Conservation (phyloP, 164 flowering plant genomes). For the Stephania cephalantha region DNA sequence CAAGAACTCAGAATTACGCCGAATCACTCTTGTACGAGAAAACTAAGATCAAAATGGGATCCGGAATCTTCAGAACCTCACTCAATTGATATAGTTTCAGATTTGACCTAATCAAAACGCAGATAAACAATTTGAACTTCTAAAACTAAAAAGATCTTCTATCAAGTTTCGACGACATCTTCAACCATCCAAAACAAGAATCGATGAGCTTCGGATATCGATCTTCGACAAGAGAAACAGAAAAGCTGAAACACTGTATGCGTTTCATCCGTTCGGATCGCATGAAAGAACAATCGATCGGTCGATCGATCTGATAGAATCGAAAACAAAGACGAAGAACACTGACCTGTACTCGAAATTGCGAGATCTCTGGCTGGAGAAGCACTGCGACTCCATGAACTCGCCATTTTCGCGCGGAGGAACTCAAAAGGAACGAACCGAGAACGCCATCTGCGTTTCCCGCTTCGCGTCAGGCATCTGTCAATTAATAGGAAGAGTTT, state of each 20-base stretch:
- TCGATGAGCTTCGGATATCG: background rate
- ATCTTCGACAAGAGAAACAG: background rate
- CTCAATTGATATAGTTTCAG: background rate
- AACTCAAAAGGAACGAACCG: background rate
- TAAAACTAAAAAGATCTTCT: background rate
- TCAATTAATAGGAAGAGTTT: background rate
- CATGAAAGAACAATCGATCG: background rate
- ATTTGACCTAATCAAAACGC: background rate
- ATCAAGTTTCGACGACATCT: background rate
- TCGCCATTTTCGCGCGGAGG: background rate
- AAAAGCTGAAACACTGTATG: background rate
- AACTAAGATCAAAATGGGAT: background rate
- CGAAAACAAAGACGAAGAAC: background rate
- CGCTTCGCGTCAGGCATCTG: background rate
- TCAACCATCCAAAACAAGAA: background rate
- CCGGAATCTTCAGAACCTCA: background rate
- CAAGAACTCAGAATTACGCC: too few species aligned
- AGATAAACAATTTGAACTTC: background rate
- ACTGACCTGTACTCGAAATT: background rate
- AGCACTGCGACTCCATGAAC: background rate
- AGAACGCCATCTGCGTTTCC: background rate
- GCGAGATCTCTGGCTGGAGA: background rate
- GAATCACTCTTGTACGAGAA: too few species aligned
- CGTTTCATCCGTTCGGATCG: background rate
- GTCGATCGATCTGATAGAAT: background rate